Percentiles rank a stretch among this genome's conserved stretches.
Conservation (phyloP, 1,284 basidiomycete species). For the Athelia sp. region DNA sequence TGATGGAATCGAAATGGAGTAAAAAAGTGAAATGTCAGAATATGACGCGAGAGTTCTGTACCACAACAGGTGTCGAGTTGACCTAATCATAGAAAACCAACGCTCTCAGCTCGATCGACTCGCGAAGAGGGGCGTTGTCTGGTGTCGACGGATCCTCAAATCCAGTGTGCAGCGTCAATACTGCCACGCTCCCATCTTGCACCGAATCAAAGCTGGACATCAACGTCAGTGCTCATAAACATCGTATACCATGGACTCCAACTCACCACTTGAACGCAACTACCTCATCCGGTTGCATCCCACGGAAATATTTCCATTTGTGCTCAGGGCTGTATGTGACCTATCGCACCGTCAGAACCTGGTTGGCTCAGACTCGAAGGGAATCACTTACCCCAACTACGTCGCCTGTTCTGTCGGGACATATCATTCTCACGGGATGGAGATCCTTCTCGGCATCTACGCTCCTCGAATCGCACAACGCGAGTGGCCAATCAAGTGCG, state of each 20-base stretch:
- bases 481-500: conserved; percentile 56
- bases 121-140: conserved; percentile 39
- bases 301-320: conserved; percentile 61
- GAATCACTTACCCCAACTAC: conserved; percentile 49
- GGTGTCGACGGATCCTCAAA: conserved; percentile 54
- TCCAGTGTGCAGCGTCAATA: conserved; percentile 54
- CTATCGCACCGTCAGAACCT: too few species aligned
- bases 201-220: conserved; percentile 44
- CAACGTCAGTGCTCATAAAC: background rate
- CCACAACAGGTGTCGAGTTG: too few species aligned
- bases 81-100: conserved; percentile 62
- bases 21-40: too few species aligned
- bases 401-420: conserved; percentile 53
- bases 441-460: conserved; percentile 45
- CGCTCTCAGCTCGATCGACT: conserved; percentile 56
- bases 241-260: background rate
- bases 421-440: conserved; percentile 44
- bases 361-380: too few species aligned
- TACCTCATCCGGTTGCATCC: conserved; percentile 58
- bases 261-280: conserved; percentile 67
- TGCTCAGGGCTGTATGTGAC: conserved; percentile 50
- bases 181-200: conserved; percentile 45
- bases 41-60: too few species aligned
- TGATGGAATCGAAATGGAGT: too few species aligned
- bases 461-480: conserved; percentile 55